Conservation (phyloP, 768 basidiomycete genomes). For the Psilocybe tampanensis region DNA sequence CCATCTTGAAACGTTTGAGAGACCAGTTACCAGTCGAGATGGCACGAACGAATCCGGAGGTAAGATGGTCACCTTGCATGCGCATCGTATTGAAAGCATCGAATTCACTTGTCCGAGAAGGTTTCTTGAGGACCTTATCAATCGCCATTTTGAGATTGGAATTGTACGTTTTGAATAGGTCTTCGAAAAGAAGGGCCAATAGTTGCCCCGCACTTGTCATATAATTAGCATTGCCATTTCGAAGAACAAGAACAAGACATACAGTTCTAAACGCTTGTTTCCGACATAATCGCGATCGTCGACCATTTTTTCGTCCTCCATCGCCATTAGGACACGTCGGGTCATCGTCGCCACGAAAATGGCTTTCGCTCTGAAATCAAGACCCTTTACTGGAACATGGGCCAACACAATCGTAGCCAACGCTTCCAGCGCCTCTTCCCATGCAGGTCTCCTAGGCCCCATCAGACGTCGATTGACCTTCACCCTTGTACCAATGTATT, state of each 20-base stretch:
- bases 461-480: conserved; percentile 83
- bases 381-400: conserved; percentile 87
- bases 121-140: conserved; percentile 97
- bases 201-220: conserved; percentile 88
- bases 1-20: conserved; percentile 99
- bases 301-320: conserved; percentile 95
- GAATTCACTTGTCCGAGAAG: conserved; percentile 91
- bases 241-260: conserved; percentile 31
- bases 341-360: conserved; percentile 99
- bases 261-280: conserved; percentile 98
- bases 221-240: conserved; percentile 10
- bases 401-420: conserved; percentile 97
- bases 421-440: conserved; percentile 96
- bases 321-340: conserved; percentile 91
- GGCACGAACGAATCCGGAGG: conserved; percentile 92
- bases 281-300: conserved; percentile 99
- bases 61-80: conserved; percentile 96
- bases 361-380: conserved; percentile 92
- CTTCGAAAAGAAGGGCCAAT: conserved; percentile 93
- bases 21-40: conserved; percentile 99
- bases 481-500: conserved; percentile 92
- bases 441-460: conserved; percentile 81
- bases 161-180: conserved; percentile 98
- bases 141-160: conserved; percentile 92
- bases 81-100: conserved; percentile 95